Evolutionary conservation across 306 rosid genomes (phyloP).

Genomic region (Prunus salicina): DNA sequence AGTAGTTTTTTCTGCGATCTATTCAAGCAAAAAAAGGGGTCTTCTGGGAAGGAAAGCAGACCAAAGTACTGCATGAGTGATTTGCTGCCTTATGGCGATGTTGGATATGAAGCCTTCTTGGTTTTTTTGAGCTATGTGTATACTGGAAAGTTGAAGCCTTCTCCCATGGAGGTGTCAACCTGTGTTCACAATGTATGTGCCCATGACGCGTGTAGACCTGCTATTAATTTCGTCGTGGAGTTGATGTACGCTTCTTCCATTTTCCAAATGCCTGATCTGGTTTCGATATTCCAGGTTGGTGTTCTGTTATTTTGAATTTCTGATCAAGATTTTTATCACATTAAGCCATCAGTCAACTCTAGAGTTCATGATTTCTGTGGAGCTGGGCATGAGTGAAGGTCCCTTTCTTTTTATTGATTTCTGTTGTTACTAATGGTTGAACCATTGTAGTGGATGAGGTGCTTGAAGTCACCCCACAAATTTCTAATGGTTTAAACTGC

Average conservation of each 20-base stretch:
- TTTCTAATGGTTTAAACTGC: too few relatives aligned
- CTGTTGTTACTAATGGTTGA: too few relatives aligned
- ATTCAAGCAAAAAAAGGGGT: constrained; percentile 30
- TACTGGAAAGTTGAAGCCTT: constrained; percentile 46
- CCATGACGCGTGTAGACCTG: constrained; percentile 60
- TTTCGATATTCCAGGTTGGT: constrained; percentile 49
- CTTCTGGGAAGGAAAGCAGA: constrained; percentile 30
- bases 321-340: neutral
- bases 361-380: neutral
- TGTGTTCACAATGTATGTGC: constrained; percentile 45
- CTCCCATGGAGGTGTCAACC: constrained; percentile 49
- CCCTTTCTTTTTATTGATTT: too few relatives aligned
- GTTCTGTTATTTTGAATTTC: neutral
- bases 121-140: constrained; percentile 48
- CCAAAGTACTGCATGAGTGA: constrained; percentile 35
- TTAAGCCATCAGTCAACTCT: neutral
- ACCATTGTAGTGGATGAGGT: too few relatives aligned
- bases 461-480: too few relatives aligned
- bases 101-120: constrained; percentile 50
- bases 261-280: constrained; percentile 50
- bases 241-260: constrained; percentile 48
- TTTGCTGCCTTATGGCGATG: constrained; percentile 47
- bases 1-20: constrained; percentile 41
- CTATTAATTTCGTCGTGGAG: constrained; percentile 45
- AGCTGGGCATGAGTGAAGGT: too few relatives aligned